Percentiles rank a stretch among this genome's conserved stretches.
These are phyloP conservation scores for Anisogramma anomala DNA, from an alignment of 2,329 filamentous ascomycete species.

Conservation along the genomic window DNA sequence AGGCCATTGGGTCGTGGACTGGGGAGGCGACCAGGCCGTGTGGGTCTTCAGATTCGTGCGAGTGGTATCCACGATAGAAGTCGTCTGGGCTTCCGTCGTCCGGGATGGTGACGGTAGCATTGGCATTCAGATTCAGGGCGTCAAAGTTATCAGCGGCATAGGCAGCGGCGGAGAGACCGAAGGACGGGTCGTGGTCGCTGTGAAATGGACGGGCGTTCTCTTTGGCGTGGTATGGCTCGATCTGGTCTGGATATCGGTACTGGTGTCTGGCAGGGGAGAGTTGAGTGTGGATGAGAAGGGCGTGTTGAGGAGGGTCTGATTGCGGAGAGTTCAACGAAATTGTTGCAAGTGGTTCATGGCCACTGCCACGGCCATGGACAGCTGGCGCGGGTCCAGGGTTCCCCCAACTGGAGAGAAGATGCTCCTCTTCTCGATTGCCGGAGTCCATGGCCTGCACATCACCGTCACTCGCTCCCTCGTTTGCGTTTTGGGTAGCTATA, in stretches of 20 bases:
- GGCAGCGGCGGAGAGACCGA: constrained; percentile 21
- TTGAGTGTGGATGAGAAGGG: constrained; percentile 17
- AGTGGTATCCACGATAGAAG: constrained; percentile 42
- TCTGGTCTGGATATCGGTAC: constrained; percentile 13
- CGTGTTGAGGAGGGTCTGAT: no score
- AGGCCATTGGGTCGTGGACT: constrained; percentile 25
- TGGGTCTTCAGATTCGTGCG: constrained; percentile 25
- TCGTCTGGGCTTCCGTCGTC: constrained; percentile 37
- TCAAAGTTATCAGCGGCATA: constrained; percentile 28
- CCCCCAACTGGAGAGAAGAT: constrained; percentile 17
- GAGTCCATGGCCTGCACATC: constrained; percentile 35
- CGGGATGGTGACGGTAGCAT: constrained; percentile 21
- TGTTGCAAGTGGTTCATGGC: no score
- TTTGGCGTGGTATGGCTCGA: constrained; percentile 6
- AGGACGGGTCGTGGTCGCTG: constrained; percentile 9
- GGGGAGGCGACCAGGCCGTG: constrained; percentile 31
- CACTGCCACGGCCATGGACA: no score
- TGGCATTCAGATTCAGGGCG: constrained; percentile 28
- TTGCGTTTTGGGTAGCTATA: constrained; percentile 1
- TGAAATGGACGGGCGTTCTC: neutral
- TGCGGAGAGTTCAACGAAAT: constrained; percentile 22
- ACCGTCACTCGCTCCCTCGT: constrained; percentile 17
- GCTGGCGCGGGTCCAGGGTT: constrained; percentile 13
- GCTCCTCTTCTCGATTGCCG: constrained; percentile 33
- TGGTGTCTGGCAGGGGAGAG: constrained; percentile 14